These are phyloP conservation scores for Sistotremastrum niveocremeum DNA, from an alignment of 768 basidiomycete genomes.

Conservation along the genomic window DNA sequence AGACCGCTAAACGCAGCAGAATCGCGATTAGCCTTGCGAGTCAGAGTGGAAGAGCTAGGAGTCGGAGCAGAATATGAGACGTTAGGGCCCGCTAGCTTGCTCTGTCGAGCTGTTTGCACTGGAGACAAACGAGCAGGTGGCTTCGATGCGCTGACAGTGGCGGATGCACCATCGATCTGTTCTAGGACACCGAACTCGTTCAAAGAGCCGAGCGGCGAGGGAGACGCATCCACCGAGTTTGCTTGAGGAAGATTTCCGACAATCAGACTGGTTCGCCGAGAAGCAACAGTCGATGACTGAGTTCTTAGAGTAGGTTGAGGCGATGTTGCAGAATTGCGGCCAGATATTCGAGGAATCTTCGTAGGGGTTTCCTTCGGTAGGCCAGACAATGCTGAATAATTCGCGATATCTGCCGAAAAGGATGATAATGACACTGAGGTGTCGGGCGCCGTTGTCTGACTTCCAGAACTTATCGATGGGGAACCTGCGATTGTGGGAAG, in stretches of 20 bases:
- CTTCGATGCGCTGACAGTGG: conserved; percentile 28
- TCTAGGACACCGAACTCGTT: conserved; percentile 82
- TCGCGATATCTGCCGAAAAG: conserved; percentile 29
- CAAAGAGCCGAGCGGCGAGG: conserved; percentile 31
- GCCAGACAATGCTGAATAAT: conserved; percentile 17
- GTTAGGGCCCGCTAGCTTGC: conserved; percentile 38
- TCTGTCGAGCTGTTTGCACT: conserved; percentile 16
- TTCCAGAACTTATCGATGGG: conserved; percentile 66
- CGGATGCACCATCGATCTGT: conserved; percentile 33
- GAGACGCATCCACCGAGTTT: conserved; percentile 51
- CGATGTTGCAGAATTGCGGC: conserved; percentile 58
- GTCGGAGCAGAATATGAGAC: conserved; percentile 43
- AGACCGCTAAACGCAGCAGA: conserved; percentile 66
- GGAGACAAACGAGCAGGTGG: conserved; percentile 56
- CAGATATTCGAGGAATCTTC: conserved; percentile 88
- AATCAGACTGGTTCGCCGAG: conserved; percentile 55
- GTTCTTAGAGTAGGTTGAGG: conserved; percentile 60
- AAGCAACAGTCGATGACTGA: conserved; percentile 26
- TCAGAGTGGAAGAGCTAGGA: conserved; percentile 29
- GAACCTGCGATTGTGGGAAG: conserved; percentile 90
- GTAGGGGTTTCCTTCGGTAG: conserved; percentile 77
- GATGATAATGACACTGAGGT: conserved; percentile 29
- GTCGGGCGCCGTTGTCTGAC: conserved; percentile 23
- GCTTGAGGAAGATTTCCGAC: conserved; percentile 28
- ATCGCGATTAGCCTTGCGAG: conserved; percentile 62